phyloP scores from a whole-genome alignment of 352 stramenopile genomes.

The Phytophthora kernoviae region DNA sequence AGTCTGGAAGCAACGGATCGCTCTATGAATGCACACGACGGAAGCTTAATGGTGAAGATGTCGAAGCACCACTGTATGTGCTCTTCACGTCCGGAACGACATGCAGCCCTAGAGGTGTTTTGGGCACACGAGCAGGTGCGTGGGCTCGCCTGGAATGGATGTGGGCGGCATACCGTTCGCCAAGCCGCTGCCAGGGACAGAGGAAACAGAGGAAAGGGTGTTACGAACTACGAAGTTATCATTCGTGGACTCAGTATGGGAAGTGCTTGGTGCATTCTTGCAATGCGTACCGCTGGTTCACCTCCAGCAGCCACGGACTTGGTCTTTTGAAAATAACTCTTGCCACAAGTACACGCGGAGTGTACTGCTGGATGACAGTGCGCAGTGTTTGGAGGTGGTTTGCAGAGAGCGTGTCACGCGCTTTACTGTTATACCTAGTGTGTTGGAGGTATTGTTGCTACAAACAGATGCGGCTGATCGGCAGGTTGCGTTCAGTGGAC shows the following conservation, averaged over 20 bases:
- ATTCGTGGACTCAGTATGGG: conserved; percentile 62
- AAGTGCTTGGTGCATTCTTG: conserved; percentile 57
- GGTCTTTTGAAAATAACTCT: neutral
- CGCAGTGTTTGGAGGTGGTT: conserved; percentile 32
- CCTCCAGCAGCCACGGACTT: conserved; percentile 2
- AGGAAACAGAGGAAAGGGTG: conserved; percentile 34
- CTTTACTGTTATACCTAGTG: conserved; percentile 56
- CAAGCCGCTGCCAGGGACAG: neutral
- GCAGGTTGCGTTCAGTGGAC: conserved; percentile 9
- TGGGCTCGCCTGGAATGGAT: conserved; percentile 60
- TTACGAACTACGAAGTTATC: conserved; percentile 49
- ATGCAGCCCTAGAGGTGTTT: conserved; percentile 43
- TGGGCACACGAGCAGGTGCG: conserved; percentile 48
- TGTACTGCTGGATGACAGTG: conserved; percentile 45
- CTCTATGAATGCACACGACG: neutral
- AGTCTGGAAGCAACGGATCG: neutral
- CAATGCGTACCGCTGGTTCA: conserved; percentile 50
- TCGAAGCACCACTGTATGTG: conserved; percentile 47
- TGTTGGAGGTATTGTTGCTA: conserved; percentile 50
- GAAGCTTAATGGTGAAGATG: neutral
- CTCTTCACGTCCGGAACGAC: conserved; percentile 69
- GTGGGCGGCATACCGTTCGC: conserved; percentile 44
- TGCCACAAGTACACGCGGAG: conserved; percentile 13
- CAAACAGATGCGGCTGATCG: conserved; percentile 12
- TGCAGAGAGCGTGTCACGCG: conserved; percentile 33